Conservation (phyloP, 495 filamentous ascomycete genomes). For the Chlorociboria aeruginascens region DNA sequence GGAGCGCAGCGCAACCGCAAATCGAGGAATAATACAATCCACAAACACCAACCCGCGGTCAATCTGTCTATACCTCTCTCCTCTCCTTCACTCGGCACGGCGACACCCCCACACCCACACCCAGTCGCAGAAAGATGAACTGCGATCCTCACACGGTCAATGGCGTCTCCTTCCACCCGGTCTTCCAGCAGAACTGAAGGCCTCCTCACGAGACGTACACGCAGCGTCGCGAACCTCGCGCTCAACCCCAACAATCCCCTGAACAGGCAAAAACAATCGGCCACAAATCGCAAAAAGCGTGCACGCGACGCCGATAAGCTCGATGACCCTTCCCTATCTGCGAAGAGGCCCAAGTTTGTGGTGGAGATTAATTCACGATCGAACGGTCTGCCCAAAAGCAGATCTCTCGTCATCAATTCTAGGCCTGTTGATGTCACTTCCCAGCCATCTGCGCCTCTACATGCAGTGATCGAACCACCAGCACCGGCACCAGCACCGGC, state of each 20-base stretch:
- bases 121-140: conserved; percentile 21
- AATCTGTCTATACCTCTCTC: no score
- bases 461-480: neutral
- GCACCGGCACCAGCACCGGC: neutral
- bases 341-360: conserved; percentile 15
- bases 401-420: conserved; percentile 19
- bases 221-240: conserved; percentile 15
- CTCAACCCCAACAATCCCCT: conserved; percentile 16
- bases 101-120: conserved; percentile 10
- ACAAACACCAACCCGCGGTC: no score
- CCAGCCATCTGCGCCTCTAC: conserved; percentile 7
- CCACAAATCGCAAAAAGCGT: conserved; percentile 23
- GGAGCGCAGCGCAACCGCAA: no score
- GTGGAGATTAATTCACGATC: conserved; percentile 22
- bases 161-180: conserved; percentile 23
- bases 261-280: conserved; percentile 23
- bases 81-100: neutral
- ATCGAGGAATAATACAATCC: no score
- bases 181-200: conserved; percentile 27
- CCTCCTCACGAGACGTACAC: conserved; percentile 18
- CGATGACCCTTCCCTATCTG: conserved; percentile 3
- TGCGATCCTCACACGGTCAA: conserved; percentile 16
- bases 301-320: conserved; percentile 6
- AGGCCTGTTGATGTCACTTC: neutral
- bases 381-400: conserved; percentile 12